Evolutionary conservation across 1,139 yeast species (phyloP).

Genomic region (Casaregolazyma lundiana): DNA sequence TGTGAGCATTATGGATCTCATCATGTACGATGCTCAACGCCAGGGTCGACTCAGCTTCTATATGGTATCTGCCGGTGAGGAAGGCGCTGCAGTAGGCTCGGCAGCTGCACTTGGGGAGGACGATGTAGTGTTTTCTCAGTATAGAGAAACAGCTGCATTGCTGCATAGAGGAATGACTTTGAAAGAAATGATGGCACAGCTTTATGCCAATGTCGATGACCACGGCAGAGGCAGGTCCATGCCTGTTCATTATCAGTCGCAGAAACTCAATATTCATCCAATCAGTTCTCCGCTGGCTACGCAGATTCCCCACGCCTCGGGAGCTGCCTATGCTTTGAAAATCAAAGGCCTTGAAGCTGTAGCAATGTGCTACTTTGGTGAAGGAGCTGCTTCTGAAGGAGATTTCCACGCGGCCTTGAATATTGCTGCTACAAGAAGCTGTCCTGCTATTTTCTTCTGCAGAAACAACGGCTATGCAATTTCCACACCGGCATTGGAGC

Average conservation of each 20-base stretch:
- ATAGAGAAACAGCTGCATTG: conserved; percentile 34
- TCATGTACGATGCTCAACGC: conserved; percentile 38
- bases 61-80: conserved; percentile 38
- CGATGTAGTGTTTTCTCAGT: conserved; percentile 33
- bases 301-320: conserved; percentile 37
- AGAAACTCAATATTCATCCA: conserved; percentile 32
- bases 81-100: conserved; percentile 35
- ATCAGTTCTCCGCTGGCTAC: conserved; percentile 36
- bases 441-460: conserved; percentile 35
- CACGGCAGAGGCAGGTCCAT: conserved; percentile 33
- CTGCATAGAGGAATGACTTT: conserved; percentile 34
- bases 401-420: conserved; percentile 37
- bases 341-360: conserved; percentile 28
- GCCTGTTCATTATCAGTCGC: conserved; percentile 35
- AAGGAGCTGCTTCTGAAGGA: conserved; percentile 38
- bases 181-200: conserved; percentile 33
- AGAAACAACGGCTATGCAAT: conserved; percentile 38
- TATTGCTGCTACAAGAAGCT: conserved; percentile 35
- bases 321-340: conserved; percentile 37
- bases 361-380: conserved; percentile 35
- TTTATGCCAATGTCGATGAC: conserved; percentile 32
- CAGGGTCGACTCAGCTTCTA: conserved; percentile 36
- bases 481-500: conserved; percentile 35
- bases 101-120: conserved; percentile 34
- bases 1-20: conserved; percentile 29